phyloP scores from a whole-genome alignment of 257 asterid genomes.

The Solanum piurae region DNA sequence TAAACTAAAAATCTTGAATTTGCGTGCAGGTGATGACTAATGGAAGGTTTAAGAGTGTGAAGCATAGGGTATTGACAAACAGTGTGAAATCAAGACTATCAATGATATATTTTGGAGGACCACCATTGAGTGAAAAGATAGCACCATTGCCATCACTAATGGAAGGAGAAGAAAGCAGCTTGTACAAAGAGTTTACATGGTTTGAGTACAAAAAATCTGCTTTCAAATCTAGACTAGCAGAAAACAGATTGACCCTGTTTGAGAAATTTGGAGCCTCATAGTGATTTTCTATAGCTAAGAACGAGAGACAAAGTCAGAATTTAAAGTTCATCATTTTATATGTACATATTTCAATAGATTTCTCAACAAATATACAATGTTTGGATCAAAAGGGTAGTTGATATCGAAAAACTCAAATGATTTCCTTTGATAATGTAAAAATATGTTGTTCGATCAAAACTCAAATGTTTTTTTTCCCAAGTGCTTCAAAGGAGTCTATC shows the following conservation, averaged over 20 bases:
- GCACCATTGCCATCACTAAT: conserved; percentile 8
- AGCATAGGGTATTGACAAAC: conserved; percentile 3
- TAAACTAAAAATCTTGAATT: not conserved
- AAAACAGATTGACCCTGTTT: not conserved
- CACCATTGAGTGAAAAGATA: conserved; percentile 7
- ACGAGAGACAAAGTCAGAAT: accelerated
- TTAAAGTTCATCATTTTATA: not conserved
- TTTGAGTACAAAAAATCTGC: conserved; percentile 3
- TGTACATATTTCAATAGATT: not conserved
- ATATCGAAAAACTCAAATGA: not conserved
- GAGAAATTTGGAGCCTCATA: not conserved
- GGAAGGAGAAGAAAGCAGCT: conserved; percentile 1
- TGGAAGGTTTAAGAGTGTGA: conserved; percentile 8
- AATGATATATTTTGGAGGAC: conserved; percentile 14
- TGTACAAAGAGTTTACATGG: conserved; percentile 11
- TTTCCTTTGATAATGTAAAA: not conserved
- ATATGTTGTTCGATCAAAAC: not conserved
- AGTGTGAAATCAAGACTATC: conserved; percentile 3
- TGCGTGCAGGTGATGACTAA: conserved; percentile 6
- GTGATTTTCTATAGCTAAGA: not conserved
- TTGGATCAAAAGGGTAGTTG: not conserved
- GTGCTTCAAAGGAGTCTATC: not conserved
- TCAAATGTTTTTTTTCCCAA: not conserved
- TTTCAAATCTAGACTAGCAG: not conserved
- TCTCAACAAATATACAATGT: not conserved